Evolutionary conservation across 495 filamentous ascomycete genomes (phyloP), one percentile per base, ranked within the genome.

Genomic region (Tetracladium marchalianum): DNA sequence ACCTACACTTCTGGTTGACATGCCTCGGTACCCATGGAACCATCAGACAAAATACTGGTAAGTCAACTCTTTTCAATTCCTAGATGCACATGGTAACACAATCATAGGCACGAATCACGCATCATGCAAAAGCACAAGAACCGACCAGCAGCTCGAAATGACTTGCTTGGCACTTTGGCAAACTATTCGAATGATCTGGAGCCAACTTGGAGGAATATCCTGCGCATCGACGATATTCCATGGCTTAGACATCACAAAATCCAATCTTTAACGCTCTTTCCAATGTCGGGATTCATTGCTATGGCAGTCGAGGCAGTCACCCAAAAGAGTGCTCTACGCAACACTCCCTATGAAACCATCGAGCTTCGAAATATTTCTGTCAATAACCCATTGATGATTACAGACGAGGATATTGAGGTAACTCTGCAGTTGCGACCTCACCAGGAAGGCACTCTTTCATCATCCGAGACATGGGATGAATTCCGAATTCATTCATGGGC

Each of bases 271-370:
- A 41, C 41, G 5, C 35, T 63, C 1, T 58, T 53, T 32, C 59
- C 64, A 6, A 72, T 68, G 41, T 71, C 72, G 0, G 54, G 51
- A 8, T 76, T 75, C 39, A 49, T 76, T 12, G 60, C 72, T 36
- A 68, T 71, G 17, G 67, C 66, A 7, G 61, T 63, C 38, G 56
- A 56, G 41, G 65, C 66, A 46, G 58, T 57, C 3, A 45, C 59
- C 0, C 73, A 74, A 39, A 53, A 62, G 35, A 50, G 68, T 9
- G 35, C 39, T 27, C 16, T 9, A 41, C 32, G 33, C 12, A 22
- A 51, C 41, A 49, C n/a, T n/a, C 24, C 24, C 41, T 64, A 48
- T 17, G 48, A 22, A 35, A 51, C 1, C n/a, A 66, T 56, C 17
- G 38, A 52, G 43, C 47, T 42, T 31, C 9, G 40, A 47, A 67